Conservation (phyloP, 257 asterid species). For the Verbascum thapsus region DNA sequence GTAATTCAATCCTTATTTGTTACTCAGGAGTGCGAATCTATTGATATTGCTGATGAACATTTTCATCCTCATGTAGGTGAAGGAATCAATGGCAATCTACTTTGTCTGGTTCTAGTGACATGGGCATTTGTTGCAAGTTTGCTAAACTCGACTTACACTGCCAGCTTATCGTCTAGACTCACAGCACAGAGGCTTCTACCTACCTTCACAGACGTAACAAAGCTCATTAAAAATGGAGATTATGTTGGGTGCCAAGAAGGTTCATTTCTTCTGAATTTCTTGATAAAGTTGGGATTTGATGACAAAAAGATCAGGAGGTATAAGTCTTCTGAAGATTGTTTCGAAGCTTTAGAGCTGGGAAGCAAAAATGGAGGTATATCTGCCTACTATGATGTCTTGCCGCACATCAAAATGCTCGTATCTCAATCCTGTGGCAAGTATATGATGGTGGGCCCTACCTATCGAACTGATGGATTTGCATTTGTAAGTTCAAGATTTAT, state of each 20-base stretch:
- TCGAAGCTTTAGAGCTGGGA: conserved; percentile 37
- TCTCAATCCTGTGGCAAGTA: conserved; percentile 42
- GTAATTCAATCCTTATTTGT: too few relatives aligned
- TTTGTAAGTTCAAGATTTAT: conserved; percentile 38
- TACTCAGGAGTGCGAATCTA: neutral
- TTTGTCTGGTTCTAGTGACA: conserved; percentile 42
- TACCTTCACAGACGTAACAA: conserved; percentile 32
- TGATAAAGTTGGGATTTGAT: conserved; percentile 34
- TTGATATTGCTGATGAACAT: neutral
- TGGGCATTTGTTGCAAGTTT: conserved; percentile 55
- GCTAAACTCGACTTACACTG: conserved; percentile 56
- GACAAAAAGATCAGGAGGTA: conserved; percentile 38
- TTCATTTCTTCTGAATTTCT: conserved; percentile 41
- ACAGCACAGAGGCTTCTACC: conserved; percentile 45
- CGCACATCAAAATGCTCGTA: conserved; percentile 40
- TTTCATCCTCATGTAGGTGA: conserved; percentile 39
- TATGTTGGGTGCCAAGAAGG: conserved; percentile 56
- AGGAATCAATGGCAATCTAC: conserved; percentile 36
- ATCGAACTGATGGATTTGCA: conserved; percentile 53
- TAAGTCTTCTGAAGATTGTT: conserved; percentile 29
- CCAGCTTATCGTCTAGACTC: conserved; percentile 52
- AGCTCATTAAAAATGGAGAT: conserved; percentile 39
- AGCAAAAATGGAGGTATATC: conserved; percentile 45
- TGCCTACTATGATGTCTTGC: conserved; percentile 49
- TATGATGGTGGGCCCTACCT: conserved; percentile 38